These are phyloP conservation scores for Amylocarpus encephaloides DNA, from an alignment of 2,329 filamentous ascomycete species.

Conservation along the genomic window DNA sequence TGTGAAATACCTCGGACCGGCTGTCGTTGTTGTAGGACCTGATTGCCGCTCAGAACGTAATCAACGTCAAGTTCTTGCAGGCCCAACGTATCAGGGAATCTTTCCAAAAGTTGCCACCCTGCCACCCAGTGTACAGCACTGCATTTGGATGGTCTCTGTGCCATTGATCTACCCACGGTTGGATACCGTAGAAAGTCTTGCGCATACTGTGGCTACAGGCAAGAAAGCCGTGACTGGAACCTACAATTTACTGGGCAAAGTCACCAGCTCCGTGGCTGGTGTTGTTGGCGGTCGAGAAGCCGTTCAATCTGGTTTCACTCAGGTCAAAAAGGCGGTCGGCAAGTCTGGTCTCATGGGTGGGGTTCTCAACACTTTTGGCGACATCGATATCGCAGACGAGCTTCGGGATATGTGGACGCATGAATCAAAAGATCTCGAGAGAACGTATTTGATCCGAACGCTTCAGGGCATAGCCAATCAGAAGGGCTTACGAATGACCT, in stretches of 20 bases:
- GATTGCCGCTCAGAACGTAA: constrained; percentile 91
- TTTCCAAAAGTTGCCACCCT: constrained; percentile 92
- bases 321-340: constrained; percentile 93
- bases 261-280: constrained; percentile 89
- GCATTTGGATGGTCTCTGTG: constrained; percentile 91
- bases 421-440: constrained; percentile 92
- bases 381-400: constrained; percentile 91
- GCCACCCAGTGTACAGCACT: constrained; percentile 90
- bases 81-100: constrained; percentile 92
- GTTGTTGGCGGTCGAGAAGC: constrained; percentile 93
- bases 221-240: constrained; percentile 96
- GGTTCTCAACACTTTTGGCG: constrained; percentile 91
- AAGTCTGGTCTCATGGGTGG: constrained; percentile 95
- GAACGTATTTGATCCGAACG: constrained; percentile 93
- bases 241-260: constrained; percentile 92
- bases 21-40: constrained; percentile 80
- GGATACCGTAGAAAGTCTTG: constrained; percentile 85
- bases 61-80: constrained; percentile 86
- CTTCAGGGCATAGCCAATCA: constrained; percentile 92
- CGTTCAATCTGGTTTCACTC: constrained; percentile 85
- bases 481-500: constrained; percentile 94
- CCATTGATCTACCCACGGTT: constrained; percentile 86
- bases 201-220: constrained; percentile 84
- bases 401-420: constrained; percentile 97
- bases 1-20: constrained; percentile 90